Conservation (phyloP, 116 monocot genomes). For the Zostera marina region DNA sequence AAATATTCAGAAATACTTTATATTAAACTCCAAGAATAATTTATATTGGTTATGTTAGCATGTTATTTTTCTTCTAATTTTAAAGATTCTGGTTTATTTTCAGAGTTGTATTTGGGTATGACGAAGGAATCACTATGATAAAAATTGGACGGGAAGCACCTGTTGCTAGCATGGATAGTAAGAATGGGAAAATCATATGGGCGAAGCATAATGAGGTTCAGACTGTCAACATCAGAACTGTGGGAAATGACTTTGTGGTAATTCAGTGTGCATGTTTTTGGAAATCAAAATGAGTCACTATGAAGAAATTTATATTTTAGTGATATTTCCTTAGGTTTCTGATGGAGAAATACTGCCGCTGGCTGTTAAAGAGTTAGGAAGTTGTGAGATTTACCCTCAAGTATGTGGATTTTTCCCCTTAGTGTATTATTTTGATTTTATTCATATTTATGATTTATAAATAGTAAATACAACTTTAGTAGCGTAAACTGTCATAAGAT, state of each 20-base stretch:
- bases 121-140: constrained; percentile 96
- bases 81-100: constrained; percentile 6
- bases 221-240: constrained; percentile 78
- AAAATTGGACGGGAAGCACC: constrained; percentile 93
- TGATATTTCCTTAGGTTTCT: constrained; percentile 32
- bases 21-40: too few species aligned
- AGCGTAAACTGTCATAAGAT: too few species aligned
- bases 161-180: constrained; percentile 87
- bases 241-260: constrained; percentile 71
- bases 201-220: constrained; percentile 97
- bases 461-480: too few species aligned
- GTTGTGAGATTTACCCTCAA: constrained; percentile 93
- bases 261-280: neutral
- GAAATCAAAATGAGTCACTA: neutral
- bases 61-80: neutral
- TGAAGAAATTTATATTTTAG: neutral
- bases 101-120: constrained; percentile 86
- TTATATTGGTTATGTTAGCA: neutral
- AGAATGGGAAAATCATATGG: constrained; percentile 84
- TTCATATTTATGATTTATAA: neutral
- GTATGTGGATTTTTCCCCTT: constrained; percentile 15
- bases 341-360: constrained; percentile 90
- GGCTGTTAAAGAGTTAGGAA: constrained; percentile 89
- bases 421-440: neutral
- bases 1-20: too few species aligned